Evolutionary conservation across 768 basidiomycete species (phyloP).

Genomic region (Tricholoma terreum): DNA sequence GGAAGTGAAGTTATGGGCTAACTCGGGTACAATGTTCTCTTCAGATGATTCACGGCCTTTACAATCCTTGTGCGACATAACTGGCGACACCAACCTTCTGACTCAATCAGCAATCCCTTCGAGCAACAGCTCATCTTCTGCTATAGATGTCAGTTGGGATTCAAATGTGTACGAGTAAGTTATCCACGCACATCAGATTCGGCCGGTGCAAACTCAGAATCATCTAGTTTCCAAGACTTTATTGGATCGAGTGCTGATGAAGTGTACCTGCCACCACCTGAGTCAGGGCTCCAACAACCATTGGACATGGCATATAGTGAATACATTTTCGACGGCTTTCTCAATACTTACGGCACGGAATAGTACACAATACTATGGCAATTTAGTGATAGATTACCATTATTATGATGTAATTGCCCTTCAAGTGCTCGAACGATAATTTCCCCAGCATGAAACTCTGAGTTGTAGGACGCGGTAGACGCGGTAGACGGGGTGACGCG

Average conservation of each 20-base stretch:
- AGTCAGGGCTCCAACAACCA: not conserved
- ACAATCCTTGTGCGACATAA: too few relatives aligned
- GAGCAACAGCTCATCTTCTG: not conserved
- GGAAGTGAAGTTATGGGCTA: too few relatives aligned
- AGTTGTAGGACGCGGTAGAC: too few relatives aligned
- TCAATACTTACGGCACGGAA: not conserved
- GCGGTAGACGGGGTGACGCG: too few relatives aligned
- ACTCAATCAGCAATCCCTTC: not conserved
- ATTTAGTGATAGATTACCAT: not conserved
- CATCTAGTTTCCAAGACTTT: not conserved
- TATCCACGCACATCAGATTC: not conserved
- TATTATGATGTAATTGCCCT: not conserved
- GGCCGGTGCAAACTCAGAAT: not conserved
- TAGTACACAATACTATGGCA: not conserved
- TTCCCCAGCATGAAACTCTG: too few relatives aligned
- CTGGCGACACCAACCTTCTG: too few relatives aligned
- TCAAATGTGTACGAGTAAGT: not conserved
- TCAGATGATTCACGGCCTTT: too few relatives aligned
- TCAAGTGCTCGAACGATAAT: not conserved
- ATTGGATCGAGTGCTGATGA: not conserved
- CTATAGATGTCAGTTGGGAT: not conserved
- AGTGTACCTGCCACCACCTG: not conserved
- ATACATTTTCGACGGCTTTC: not conserved
- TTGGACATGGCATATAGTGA: not conserved
- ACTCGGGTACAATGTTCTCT: too few relatives aligned